phyloP scores from a whole-genome alignment of 1,284 basidiomycete genomes.

The Anthracocystis setariae region DNA sequence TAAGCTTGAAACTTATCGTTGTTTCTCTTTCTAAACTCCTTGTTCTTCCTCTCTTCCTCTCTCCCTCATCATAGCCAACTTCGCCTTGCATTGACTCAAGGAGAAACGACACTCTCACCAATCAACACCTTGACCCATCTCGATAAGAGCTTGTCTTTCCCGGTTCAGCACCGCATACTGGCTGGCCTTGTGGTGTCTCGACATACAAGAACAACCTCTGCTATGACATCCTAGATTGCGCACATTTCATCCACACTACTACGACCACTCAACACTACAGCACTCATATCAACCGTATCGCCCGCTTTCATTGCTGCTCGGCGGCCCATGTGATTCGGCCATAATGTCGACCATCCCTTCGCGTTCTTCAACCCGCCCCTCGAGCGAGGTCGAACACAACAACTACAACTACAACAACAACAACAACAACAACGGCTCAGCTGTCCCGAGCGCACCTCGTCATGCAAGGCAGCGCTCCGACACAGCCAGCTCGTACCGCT shows the following conservation, averaged over 20 bases:
- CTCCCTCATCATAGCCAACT: neutral
- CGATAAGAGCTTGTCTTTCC: neutral
- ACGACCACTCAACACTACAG: too few relatives aligned
- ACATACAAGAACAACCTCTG: neutral
- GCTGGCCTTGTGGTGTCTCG: neutral
- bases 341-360: conserved; percentile 30
- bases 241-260: too few relatives aligned
- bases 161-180: conserved; percentile 6
- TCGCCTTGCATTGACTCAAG: neutral
- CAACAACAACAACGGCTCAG: conserved; percentile 14
- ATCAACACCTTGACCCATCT: neutral
- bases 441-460: conserved; percentile 16
- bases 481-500: conserved; percentile 30
- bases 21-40: too few relatives aligned
- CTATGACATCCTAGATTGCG: conserved; percentile 1
- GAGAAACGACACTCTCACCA: neutral
- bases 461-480: conserved; percentile 25
- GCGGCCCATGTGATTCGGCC: conserved; percentile 1
- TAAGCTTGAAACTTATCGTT: too few relatives aligned
- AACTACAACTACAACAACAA: conserved; percentile 14
- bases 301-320: too few relatives aligned
- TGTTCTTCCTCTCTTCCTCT: neutral
- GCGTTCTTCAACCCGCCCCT: conserved; percentile 30
- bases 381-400: conserved; percentile 38
- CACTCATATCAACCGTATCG: too few relatives aligned